Conservation (phyloP, 176 grass and related monocot genomes). For the Miscanthus lutarioriparius region DNA sequence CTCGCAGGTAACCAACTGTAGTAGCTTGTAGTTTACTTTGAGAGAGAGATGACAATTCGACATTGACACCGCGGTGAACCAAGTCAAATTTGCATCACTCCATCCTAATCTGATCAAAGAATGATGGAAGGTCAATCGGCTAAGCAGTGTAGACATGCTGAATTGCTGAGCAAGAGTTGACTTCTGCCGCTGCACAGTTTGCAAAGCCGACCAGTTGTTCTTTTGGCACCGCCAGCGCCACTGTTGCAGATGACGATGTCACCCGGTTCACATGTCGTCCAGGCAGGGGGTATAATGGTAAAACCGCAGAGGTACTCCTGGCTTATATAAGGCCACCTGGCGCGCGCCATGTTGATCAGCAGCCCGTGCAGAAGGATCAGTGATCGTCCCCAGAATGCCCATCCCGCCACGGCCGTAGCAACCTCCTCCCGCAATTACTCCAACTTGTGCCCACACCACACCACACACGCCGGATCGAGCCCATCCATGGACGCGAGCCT, state of each 20-base stretch:
- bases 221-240: not conserved
- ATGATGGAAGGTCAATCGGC: not conserved
- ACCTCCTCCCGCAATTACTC: not conserved
- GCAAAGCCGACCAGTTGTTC: not conserved
- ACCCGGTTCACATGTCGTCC: not conserved
- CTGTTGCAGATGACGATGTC: no score
- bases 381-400: constrained; percentile 21
- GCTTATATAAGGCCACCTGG: constrained; percentile 40
- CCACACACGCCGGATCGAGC: no score
- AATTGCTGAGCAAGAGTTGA: constrained; percentile 8
- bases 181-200: not conserved
- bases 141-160: constrained; percentile 2
- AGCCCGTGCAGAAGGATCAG: not conserved
- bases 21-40: not conserved
- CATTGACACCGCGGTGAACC: not conserved
- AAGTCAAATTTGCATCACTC: constrained; percentile 13
- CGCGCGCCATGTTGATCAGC: not conserved
- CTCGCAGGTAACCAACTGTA: no score
- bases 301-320: not conserved
- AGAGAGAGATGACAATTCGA: not conserved
- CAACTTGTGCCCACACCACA: not conserved
- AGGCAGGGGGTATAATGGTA: not conserved
- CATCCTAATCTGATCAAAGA: not conserved
- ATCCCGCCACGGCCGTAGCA: constrained; percentile 40
- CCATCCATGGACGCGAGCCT: constrained; percentile 40